Conservation (phyloP, 768 basidiomycete genomes). For the Xanthoconium purpureum region DNA sequence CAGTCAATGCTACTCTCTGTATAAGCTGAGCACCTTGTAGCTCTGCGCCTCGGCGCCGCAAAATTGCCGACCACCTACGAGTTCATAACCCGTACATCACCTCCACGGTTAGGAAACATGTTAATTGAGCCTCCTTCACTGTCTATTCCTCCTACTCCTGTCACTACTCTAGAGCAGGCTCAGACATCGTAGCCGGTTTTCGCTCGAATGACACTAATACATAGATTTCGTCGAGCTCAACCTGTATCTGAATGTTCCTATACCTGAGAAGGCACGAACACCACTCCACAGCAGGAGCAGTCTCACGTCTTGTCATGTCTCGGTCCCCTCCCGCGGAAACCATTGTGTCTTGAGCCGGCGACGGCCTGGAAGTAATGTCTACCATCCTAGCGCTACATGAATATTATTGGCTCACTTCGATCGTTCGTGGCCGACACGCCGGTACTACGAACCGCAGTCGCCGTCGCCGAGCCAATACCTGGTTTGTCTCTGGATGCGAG, state of each 20-base stretch:
- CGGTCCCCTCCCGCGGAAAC: too few species aligned
- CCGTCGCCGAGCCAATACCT: too few species aligned
- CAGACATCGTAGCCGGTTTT: conserved; percentile 8
- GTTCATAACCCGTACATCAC: conserved; percentile 68
- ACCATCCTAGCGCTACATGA: too few species aligned
- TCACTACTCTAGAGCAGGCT: conserved; percentile 11
- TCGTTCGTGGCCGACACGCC: too few species aligned
- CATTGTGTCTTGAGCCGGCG: too few species aligned
- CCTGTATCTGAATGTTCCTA: neutral
- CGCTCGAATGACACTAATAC: neutral
- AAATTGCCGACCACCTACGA: conserved; percentile 89
- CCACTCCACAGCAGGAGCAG: too few species aligned
- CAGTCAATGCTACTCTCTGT: neutral
- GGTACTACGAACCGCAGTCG: too few species aligned
- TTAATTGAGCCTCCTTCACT: conserved; percentile 42
- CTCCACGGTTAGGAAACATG: conserved; percentile 72
- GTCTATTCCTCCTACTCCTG: conserved; percentile 9
- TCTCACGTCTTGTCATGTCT: too few species aligned
- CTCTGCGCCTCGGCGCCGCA: conserved; percentile 80
- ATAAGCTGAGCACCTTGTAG: conserved; percentile 38
- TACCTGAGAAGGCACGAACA: neutral
- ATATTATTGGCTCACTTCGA: too few species aligned
- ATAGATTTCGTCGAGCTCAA: neutral
- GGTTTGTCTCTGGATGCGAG: too few species aligned
- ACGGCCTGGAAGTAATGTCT: too few species aligned